Base-by-base conservation (phyloP, 176 grass and related monocot genomes). In the Rhynchospora pubera region DNA sequence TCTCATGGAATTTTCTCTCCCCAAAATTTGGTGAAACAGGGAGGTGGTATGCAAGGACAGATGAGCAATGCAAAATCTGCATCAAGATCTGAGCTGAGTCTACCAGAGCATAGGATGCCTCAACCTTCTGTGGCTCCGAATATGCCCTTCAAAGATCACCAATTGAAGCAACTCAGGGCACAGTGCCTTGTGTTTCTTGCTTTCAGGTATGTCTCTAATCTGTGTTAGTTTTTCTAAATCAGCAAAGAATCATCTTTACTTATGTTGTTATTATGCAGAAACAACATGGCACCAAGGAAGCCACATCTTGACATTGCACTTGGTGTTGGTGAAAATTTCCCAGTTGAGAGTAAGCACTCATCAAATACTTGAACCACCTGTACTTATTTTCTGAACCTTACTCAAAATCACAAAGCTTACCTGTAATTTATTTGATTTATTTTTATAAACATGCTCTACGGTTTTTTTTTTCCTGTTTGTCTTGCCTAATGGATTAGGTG, bases 151-250 rank as follows among this genome's bases (percentile, higher is more conserved):
- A 95, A 91, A 92, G 96, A 99, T 63, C 96, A 95, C 22, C 96
- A 99, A 86, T 71, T 95, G 83, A 99, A 95, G 83, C 96, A 99
- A 83, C 96, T 99, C 86, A 93, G 96, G 88, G 96, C 96, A 43
- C 96, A 99, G 81, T 99, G 96, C 75, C 89, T 99, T 79, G 92
- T 99, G 79, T 99, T 99, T 93, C 92, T 99, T 95, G 92, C 96
- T 82, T 99, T 99, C 74, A 95, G 96, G 96, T 88, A 32, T 77
- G 52, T 50, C 44, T n/a, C n/a, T 84, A n/a, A 76, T 57, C 50
- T 56, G 23, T 77, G 50, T 32, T 55, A 77, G 50, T 56, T 77
- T 28, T 13, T 76, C 48, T 77, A 32, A 13, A 56, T 56, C 32
- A 5, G 6, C 50, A 77, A 6, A 30, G 13, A 55, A 77, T 77